phyloP scores from a whole-genome alignment of 495 filamentous ascomycete genomes.

The Haplographium delicatum region DNA sequence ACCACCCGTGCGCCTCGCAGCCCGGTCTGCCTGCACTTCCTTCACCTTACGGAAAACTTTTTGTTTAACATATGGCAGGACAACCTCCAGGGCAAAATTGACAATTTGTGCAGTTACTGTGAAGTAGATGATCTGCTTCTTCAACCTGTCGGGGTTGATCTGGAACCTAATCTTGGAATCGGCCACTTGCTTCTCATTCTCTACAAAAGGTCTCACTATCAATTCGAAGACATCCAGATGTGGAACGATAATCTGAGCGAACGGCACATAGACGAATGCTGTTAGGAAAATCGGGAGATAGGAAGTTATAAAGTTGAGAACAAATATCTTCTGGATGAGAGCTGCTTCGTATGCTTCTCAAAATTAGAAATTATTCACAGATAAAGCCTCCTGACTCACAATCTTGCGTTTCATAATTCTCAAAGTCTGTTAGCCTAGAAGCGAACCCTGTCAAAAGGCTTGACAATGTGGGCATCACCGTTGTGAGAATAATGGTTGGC shows the following conservation, averaged over 20 bases:
- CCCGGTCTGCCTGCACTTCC: conserved; percentile 55
- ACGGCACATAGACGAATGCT: conserved; percentile 95
- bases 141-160: conserved; percentile 79
- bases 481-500: conserved; percentile 81
- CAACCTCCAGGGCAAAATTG: conserved; percentile 76
- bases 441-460: conserved; percentile 72
- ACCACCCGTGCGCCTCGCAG: conserved; percentile 40
- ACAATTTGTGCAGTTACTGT: conserved; percentile 94
- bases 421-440: conserved; percentile 71
- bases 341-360: conserved; percentile 58
- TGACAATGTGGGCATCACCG: conserved; percentile 71
- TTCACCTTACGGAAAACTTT: conserved; percentile 68
- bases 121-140: conserved; percentile 94
- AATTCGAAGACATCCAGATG: conserved; percentile 83
- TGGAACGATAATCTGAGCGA: conserved; percentile 79
- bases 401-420: conserved; percentile 87
- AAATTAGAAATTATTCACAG: conserved; percentile 9
- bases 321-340: conserved; percentile 84
- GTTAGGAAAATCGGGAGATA: conserved; percentile 91
- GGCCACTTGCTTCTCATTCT: conserved; percentile 61
- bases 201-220: conserved; percentile 68
- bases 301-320: conserved; percentile 96
- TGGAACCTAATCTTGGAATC: conserved; percentile 59
- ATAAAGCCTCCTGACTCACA: conserved; percentile 28
- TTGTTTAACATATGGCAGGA: conserved; percentile 82